These are phyloP conservation scores for Fusarium brachygibbosum DNA, from an alignment of 2,329 filamentous ascomycete genomes.

Conservation along the genomic window DNA sequence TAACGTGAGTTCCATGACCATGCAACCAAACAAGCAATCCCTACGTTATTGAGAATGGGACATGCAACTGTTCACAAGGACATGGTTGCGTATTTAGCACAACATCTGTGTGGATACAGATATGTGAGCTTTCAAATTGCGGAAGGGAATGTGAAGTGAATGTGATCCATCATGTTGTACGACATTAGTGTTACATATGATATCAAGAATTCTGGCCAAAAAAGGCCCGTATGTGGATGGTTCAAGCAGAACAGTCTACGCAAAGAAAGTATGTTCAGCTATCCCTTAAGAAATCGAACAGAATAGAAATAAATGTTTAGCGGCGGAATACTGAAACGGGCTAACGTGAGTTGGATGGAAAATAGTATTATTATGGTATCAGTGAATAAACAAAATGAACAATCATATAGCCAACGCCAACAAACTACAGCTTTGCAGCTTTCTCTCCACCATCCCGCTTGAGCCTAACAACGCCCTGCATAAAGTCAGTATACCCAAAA, in stretches of 20 bases:
- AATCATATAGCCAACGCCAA: neutral
- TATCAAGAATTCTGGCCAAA: neutral
- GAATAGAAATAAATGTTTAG: neutral
- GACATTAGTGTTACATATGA: neutral
- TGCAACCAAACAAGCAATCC: neutral
- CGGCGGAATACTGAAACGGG: neutral
- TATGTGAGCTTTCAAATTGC: neutral
- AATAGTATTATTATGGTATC: constrained; percentile 20
- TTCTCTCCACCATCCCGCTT: constrained; percentile 58
- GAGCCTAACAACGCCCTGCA: constrained; percentile 65
- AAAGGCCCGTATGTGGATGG: neutral
- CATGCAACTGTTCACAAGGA: neutral
- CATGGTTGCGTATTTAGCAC: neutral
- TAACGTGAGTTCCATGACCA: neutral
- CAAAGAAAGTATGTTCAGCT: neutral
- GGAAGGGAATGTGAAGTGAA: neutral
- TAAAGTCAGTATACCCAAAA: constrained; percentile 40
- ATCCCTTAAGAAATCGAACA: neutral
- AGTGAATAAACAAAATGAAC: neutral
- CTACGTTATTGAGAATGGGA: neutral
- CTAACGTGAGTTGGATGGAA: too few species aligned
- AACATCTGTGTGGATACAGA: neutral
- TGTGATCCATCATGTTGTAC: neutral
- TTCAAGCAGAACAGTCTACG: neutral
- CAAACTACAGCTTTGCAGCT: constrained; percentile 52